These are phyloP conservation scores for Dovyalis caffra DNA, from an alignment of 345 rosid genomes.

Conservation along the genomic window DNA sequence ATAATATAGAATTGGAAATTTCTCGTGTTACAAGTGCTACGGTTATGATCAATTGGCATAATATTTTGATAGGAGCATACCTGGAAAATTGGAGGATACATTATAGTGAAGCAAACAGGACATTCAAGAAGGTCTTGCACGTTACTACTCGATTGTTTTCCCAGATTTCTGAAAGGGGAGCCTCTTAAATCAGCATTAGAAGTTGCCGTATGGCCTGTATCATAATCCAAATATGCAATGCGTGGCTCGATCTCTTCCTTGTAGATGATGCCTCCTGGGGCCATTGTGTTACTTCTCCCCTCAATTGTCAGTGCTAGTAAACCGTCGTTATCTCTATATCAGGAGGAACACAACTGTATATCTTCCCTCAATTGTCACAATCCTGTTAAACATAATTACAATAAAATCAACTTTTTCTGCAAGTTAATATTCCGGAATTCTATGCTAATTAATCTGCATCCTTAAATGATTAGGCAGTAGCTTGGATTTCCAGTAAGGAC, in stretches of 20 bases:
- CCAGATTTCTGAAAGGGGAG: conserved; percentile 45
- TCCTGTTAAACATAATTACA: conserved; percentile 10
- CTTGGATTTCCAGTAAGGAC: not conserved
- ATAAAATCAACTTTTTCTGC: conserved; percentile 3
- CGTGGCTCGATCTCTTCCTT: conserved; percentile 51
- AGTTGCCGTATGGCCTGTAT: conserved; percentile 43
- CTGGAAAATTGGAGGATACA: conserved; percentile 92
- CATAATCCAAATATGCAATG: conserved; percentile 42
- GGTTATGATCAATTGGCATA: not conserved
- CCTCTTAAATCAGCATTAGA: conserved; percentile 41
- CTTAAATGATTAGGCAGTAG: not conserved
- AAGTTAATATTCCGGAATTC: not conserved
- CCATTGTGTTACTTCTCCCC: conserved; percentile 32
- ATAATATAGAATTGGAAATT: not conserved
- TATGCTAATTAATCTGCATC: not conserved
- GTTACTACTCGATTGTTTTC: conserved; percentile 51
- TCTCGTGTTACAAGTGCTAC: not conserved
- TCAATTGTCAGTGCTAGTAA: conserved; percentile 13
- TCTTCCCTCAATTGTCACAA: not conserved
- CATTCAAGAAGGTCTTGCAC: conserved; percentile 85
- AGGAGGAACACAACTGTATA: not conserved
- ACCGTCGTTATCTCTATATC: conserved; percentile 4
- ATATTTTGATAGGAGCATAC: conserved; percentile 27
- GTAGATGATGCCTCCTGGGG: conserved; percentile 55
- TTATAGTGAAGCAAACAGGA: conserved; percentile 65